Evolutionary conservation across 1,284 basidiomycete genomes (phyloP).

Genomic region (Lentinula novae-zelandiae): DNA sequence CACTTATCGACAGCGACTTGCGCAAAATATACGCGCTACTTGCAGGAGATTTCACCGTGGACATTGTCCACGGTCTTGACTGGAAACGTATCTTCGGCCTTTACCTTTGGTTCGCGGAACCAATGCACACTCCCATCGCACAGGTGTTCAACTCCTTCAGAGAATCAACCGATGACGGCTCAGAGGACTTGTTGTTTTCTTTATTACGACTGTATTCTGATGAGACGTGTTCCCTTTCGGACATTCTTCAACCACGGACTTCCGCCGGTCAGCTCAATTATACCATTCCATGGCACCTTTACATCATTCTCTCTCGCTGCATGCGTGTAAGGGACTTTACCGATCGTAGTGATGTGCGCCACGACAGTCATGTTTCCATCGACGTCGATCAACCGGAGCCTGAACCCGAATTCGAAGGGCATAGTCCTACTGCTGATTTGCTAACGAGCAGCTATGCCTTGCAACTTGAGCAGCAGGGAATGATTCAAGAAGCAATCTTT

Average conservation of each 20-base stretch:
- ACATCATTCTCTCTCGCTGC: slow-evolving; percentile 82
- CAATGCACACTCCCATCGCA: slow-evolving; percentile 69
- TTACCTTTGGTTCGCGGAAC: slow-evolving; percentile 85
- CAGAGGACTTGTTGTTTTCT: slow-evolving; percentile 75
- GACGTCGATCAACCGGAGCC: slow-evolving; percentile 38
- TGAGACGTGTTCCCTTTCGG: slow-evolving; percentile 60
- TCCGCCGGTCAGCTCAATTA: slow-evolving; percentile 79
- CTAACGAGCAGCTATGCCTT: slow-evolving; percentile 83
- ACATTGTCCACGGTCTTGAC: slow-evolving; percentile 80
- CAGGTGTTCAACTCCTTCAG: slow-evolving; percentile 72
- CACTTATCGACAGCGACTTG: slow-evolving; percentile 66
- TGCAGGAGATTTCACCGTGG: slow-evolving; percentile 73
- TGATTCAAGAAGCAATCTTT: slow-evolving; percentile 86
- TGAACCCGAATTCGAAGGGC: slow-evolving; percentile 50
- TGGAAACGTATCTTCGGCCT: slow-evolving; percentile 96
- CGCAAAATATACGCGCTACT: slow-evolving; percentile 85
- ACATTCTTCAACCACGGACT: slow-evolving; percentile 53
- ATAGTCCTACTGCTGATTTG: slow-evolving; percentile 80
- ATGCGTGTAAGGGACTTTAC: slow-evolving; percentile 83
- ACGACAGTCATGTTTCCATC: slow-evolving; percentile 20
- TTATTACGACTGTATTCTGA: slow-evolving; percentile 80
- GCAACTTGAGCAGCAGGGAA: slow-evolving; percentile 80
- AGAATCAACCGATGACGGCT: slow-evolving; percentile 28
- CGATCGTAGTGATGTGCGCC: slow-evolving; percentile 58
- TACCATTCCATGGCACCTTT: slow-evolving; percentile 91